Percentiles rank a stretch among this genome's conserved stretches.
These are phyloP conservation scores for Suillus cothurnatus DNA, from an alignment of 768 basidiomycete species.

Conservation along the genomic window DNA sequence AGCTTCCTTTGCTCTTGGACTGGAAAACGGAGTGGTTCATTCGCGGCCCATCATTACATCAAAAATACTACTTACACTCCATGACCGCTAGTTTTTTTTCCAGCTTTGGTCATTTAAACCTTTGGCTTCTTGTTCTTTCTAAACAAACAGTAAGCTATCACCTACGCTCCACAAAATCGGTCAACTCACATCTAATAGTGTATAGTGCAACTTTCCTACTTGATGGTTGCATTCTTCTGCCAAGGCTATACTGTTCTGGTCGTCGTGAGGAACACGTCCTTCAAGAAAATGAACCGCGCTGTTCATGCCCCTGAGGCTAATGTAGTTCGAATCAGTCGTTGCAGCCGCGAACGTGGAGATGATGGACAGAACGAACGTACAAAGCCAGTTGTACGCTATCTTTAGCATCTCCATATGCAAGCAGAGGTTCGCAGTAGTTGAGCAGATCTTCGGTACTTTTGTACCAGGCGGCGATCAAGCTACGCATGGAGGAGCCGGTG, in stretches of 20 bases:
- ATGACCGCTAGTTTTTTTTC: background rate
- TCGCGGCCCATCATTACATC: background rate
- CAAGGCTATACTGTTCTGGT: background rate
- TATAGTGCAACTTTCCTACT: background rate
- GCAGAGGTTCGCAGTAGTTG: background rate
- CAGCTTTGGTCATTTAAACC: background rate
- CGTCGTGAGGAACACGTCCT: background rate
- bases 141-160: background rate
- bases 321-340: background rate
- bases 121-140: constrained; percentile 2
- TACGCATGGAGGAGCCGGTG: background rate
- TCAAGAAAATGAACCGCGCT: background rate
- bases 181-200: background rate
- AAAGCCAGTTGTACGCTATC: background rate
- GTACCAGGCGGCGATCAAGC: background rate
- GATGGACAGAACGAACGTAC: background rate
- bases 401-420: background rate
- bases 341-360: background rate
- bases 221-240: background rate
- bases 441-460: background rate
- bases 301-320: constrained; percentile 2
- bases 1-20: constrained; percentile 5
- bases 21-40: background rate
- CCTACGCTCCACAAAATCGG: background rate
- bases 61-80: background rate